Evolutionary conservation across 805 yeast genomes (phyloP).

Genomic region (Teunomyces pallodes): DNA sequence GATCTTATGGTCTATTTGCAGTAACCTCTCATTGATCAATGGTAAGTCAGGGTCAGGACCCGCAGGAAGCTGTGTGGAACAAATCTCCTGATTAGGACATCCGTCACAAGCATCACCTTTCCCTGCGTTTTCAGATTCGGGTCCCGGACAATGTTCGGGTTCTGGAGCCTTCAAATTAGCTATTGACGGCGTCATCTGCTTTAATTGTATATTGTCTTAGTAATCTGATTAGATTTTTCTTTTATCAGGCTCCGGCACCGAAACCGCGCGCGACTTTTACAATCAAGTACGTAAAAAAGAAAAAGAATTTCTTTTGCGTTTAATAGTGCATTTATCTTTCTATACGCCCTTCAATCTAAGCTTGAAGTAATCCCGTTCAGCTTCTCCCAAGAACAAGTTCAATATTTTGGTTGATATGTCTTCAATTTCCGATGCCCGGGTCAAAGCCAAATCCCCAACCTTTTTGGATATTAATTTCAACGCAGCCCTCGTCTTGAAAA

Average conservation of each 20-base stretch:
- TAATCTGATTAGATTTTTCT: too few species aligned
- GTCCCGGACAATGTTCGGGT: conserved; percentile 99
- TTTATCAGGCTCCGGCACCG: too few species aligned
- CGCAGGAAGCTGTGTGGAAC: conserved; percentile 77
- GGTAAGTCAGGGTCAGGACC: conserved; percentile 96
- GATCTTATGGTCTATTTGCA: conserved; percentile 71
- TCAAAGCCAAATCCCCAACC: conserved; percentile 42
- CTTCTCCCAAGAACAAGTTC: conserved; percentile 17
- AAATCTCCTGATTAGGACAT: conserved; percentile 89
- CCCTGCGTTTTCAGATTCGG: conserved; percentile 92
- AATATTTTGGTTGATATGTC: conserved; percentile 12
- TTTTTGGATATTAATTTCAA: conserved; percentile 51
- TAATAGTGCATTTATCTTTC: neutral
- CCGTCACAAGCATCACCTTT: conserved; percentile 91
- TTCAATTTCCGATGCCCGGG: conserved; percentile 3
- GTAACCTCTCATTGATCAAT: conserved; percentile 63
- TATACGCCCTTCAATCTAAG: conserved; percentile 7
- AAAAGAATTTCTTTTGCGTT: too few species aligned
- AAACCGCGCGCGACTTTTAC: too few species aligned
- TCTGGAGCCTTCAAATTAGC: conserved; percentile 56
- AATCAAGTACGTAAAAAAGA: neutral
- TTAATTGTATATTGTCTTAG: neutral
- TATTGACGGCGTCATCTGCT: conserved; percentile 6
- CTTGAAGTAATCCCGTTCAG: conserved; percentile 18
- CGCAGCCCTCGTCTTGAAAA: conserved; percentile 27